These are phyloP conservation scores for Xylaria sp. DNA, from an alignment of 2,329 filamentous ascomycete species.

Conservation along the genomic window DNA sequence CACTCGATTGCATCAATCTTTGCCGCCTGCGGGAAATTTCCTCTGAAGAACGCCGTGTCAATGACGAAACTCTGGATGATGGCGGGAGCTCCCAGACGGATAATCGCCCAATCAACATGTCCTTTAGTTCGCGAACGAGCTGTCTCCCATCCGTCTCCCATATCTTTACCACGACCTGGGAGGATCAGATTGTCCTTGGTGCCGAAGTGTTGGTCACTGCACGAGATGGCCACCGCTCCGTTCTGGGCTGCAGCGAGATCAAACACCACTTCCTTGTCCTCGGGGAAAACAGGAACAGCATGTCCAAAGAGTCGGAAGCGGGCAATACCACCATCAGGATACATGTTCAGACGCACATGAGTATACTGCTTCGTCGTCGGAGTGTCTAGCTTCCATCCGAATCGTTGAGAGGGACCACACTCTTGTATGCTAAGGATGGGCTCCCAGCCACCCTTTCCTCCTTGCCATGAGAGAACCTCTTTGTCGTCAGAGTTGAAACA, in stretches of 20 bases:
- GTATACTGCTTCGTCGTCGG: constrained; percentile 65
- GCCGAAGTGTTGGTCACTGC: constrained; percentile 81
- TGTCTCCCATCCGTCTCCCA: constrained; percentile 88
- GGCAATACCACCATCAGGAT: constrained; percentile 78
- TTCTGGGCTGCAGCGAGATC: constrained; percentile 75
- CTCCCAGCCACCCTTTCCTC: constrained; percentile 60
- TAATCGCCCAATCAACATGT: constrained; percentile 77
- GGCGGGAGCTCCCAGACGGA: constrained; percentile 63
- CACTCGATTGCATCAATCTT: constrained; percentile 59
- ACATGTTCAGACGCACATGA: constrained; percentile 77
- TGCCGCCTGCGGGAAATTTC: constrained; percentile 76
- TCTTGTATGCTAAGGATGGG: constrained; percentile 63
- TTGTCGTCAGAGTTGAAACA: constrained; percentile 61
- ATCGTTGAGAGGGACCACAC: constrained; percentile 68
- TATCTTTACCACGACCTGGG: constrained; percentile 72
- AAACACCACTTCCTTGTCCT: constrained; percentile 58
- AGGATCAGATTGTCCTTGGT: constrained; percentile 76
- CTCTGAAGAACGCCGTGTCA: constrained; percentile 77
- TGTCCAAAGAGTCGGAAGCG: constrained; percentile 72
- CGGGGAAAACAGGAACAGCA: constrained; percentile 70
- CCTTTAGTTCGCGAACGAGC: constrained; percentile 64
- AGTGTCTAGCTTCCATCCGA: constrained; percentile 62
- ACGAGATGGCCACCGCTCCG: constrained; percentile 68
- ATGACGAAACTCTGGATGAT: constrained; percentile 62
- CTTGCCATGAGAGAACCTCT: constrained; percentile 59